Evolutionary conservation across 768 basidiomycete genomes (phyloP), one percentile per base, ranked within the genome.

Genomic region (Albatrellus ellisii): DNA sequence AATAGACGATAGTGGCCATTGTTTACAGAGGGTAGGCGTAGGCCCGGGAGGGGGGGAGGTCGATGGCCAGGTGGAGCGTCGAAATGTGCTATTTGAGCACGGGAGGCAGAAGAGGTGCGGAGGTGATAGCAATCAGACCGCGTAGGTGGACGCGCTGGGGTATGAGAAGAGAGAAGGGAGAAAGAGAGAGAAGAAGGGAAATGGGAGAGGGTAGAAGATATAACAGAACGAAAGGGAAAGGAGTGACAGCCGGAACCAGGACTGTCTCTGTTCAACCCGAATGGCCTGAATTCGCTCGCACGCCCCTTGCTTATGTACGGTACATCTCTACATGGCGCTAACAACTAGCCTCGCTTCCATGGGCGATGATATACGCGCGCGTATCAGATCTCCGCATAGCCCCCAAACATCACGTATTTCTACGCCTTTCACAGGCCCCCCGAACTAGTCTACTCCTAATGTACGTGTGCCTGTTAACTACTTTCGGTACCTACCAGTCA

Each of bases 1-100:
- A 44, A 15, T 55, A 49, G 18, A 54, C 46, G 29, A 49, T 47
- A 31, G 57, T 50, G 36, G 57, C 54, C 57, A 59, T 59, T 39
- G 14, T 33, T 26, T 14, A 39, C 2, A 1, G 33, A 15, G 27
- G 25, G n/a, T 34, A 25, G 10, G 44, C 21, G 35, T 40, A 39
- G 34, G 20, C 11, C 39, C 27, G 36, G 22, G 33, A 29, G 29
- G n/a, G n/a, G 6, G 22, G 11, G 25, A 3, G 36, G n/a, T 21
- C n/a, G 31, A 17, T 22, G 32, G 25, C 17, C 24, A 8, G 12
- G 22, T 34, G 39, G 27, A 34, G 20, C 15, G 44, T 12, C 34
- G 27, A n/a, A n/a, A n/a, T n/a, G n/a, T n/a, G n/a, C n/a, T n/a
- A n/a, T n/a, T 38, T 15, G 39, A 44, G 26, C 17, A 31, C 10